Evolutionary conservation across 2,329 filamentous ascomycete genomes (phyloP), one percentile per base, ranked within the genome.

Genomic region (Nannizziopsis arthrosporioides): DNA sequence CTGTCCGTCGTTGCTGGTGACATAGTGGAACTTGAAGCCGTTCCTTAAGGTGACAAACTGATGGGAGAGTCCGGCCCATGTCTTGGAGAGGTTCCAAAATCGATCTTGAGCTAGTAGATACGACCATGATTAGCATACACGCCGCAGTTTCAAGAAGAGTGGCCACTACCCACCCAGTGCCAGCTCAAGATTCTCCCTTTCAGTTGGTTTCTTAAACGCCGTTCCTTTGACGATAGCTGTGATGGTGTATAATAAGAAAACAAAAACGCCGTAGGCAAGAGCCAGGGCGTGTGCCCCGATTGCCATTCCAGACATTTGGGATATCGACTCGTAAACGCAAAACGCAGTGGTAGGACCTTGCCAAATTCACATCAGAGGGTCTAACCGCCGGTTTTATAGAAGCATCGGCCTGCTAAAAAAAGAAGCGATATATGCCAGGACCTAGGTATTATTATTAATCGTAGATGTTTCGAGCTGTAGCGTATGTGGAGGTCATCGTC

Each of bases 21-120:
- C 63, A 55, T 78, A 78, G 57, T 80, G 77, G 22, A 80, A 68
- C 53, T 71, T 72, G 51, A 71, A 63, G 0, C 73, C 72, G 50
- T 65, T 68, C 34, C 63, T 63, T 11, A 76, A 63, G 38, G 63
- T 71, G 52, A 75, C 64, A 54, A 79, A 76, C 22, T 68, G 63
- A 58, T 80, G 77, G 17, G 61, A 65, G 37, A 76, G 65, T 12
- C 67, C 68, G 9, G 64, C 63, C 31, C 68, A 66, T n/a, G 67
- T 59, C 44, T 68, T 67, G 10, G 69, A 69, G 7, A 78, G 64
- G 51, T 73, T 70, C 76, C 76, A 80, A 54, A 77, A 67, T 35
- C 67, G 65, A 51, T 74, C 63, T 53, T 71, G 71, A 46, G 73
- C 76, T 78, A 50, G 17, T 31, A 19, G 17, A 22, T 9, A 17